Evolutionary conservation across 2,329 filamentous ascomycete species (phyloP), one percentile per base, ranked within the genome.

Genomic region (Thielaviopsis ethacetica): DNA sequence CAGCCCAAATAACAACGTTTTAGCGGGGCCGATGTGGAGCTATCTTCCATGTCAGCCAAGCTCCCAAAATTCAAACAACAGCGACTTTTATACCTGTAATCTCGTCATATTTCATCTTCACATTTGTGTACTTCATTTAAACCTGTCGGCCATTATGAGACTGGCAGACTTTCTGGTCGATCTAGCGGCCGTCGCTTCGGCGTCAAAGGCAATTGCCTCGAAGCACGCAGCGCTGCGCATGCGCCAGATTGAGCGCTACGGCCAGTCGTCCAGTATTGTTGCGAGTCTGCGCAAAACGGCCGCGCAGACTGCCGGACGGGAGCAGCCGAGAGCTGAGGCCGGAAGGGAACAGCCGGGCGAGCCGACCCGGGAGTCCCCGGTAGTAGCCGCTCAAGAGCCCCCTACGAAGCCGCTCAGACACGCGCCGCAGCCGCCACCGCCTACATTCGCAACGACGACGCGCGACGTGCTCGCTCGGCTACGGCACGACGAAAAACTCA

Each of bases 101-200:
- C 24, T 26, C 5, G 15, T 44, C 15, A n/a, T 44, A 17, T 44
- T 44, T 44, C 10, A 44, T 17, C 38, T 10, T 44, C 24, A 26
- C 24, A 26, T 26, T 26, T 44, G 9, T 47, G 5, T 47, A n/a
- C 1, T 49, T 21, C 10, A 19, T 21, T 21, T 7, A 17, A 49
- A 34, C 10, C 3, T 34, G 3, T 10, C 30, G 19, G 44, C 7
- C 7, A 49, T 49, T 56, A 83, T 83, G 80, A 73, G 79, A 69
- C 73, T 82, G 76, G 80, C 78, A 72, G 84, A 80, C 72, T 81
- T 77, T 67, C 72, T 76, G 63, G 74, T 90, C 68, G 87, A 91
- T 72, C 74, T 86, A 65, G 81, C 83, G 64, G 80, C 83, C 62
- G 75, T 91, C 63, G 76, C 85, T 69, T 82, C 78, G 73, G 86